Evolutionary conservation across 2,329 filamentous ascomycete species (phyloP).

Genomic region (Diaporthe sp.): DNA sequence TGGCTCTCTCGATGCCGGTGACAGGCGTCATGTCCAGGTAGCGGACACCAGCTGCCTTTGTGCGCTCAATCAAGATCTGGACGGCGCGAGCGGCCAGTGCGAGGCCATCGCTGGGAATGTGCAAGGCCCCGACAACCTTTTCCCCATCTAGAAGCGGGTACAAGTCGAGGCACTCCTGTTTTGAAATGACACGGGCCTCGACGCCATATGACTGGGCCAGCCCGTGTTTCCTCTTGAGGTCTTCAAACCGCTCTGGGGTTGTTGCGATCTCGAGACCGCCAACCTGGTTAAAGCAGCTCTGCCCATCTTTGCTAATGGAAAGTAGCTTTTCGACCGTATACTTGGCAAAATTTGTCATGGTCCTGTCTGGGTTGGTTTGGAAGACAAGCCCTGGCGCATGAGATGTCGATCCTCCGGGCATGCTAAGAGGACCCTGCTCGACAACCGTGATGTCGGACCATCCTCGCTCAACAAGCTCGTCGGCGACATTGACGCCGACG

Average conservation of each 20-base stretch:
- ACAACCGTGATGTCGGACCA: slow-evolving; percentile 76
- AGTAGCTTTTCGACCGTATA: slow-evolving; percentile 74
- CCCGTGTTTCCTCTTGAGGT: slow-evolving; percentile 74
- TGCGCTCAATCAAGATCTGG: slow-evolving; percentile 72
- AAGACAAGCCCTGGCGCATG: slow-evolving; percentile 76
- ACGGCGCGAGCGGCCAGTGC: slow-evolving; percentile 73
- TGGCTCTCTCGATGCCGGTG: slow-evolving; percentile 66
- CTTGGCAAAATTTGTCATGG: slow-evolving; percentile 70
- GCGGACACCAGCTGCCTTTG: slow-evolving; percentile 68
- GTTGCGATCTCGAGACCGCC: slow-evolving; percentile 75
- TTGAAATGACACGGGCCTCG: slow-evolving; percentile 64
- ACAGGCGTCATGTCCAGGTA: slow-evolving; percentile 71
- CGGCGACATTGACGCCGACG: slow-evolving; percentile 74
- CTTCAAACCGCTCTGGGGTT: slow-evolving; percentile 69
- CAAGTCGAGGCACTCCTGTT: slow-evolving; percentile 65
- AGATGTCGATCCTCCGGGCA: slow-evolving; percentile 76
- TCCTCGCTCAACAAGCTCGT: slow-evolving; percentile 73
- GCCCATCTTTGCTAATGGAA: slow-evolving; percentile 63
- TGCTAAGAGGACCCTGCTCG: slow-evolving; percentile 73
- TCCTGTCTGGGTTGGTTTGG: slow-evolving; percentile 71
- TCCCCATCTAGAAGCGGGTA: slow-evolving; percentile 69
- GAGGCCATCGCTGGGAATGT: slow-evolving; percentile 73
- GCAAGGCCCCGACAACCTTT: slow-evolving; percentile 69
- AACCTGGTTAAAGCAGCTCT: slow-evolving; percentile 73
- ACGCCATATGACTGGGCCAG: slow-evolving; percentile 74